These are phyloP conservation scores for Penicillium crystallinum DNA, from an alignment of 495 filamentous ascomycete genomes.

Conservation along the genomic window DNA sequence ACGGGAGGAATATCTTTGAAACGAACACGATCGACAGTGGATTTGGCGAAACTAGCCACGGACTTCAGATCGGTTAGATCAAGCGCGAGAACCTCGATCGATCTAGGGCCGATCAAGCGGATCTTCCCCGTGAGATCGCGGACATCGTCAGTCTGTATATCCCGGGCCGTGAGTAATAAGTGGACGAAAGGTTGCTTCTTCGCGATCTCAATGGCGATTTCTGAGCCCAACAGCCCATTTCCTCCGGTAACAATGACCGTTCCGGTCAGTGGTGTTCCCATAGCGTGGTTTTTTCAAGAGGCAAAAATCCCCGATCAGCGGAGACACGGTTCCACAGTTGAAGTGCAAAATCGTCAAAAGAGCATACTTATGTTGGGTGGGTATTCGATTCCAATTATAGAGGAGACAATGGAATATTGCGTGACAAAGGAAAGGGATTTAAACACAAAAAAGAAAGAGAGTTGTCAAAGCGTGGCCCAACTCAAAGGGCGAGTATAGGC, in stretches of 20 bases:
- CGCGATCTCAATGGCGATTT: constrained; percentile 37
- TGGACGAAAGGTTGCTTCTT: constrained; percentile 37
- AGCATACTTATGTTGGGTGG: neutral
- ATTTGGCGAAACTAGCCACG: constrained; percentile 27
- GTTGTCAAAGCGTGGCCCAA: constrained; percentile 1
- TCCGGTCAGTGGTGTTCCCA: constrained; percentile 36
- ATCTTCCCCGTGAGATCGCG: constrained; percentile 25
- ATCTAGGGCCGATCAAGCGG: constrained; percentile 36
- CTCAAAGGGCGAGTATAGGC: neutral
- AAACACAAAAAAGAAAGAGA: neutral
- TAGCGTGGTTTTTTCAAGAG: constrained; percentile 11
- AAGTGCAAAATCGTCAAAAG: neutral
- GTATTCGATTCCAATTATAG: constrained; percentile 3
- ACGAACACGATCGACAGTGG: constrained; percentile 34
- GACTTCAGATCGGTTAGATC: constrained; percentile 35
- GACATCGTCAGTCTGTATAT: constrained; percentile 31
- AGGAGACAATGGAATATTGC: constrained; percentile 1
- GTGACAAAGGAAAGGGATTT: neutral
- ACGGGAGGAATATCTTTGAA: constrained; percentile 37
- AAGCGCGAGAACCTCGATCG: constrained; percentile 31
- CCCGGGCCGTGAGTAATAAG: constrained; percentile 31
- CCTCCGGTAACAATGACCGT: constrained; percentile 43
- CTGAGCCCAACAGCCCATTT: constrained; percentile 35
- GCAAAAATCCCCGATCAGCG: neutral
- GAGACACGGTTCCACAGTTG: neutral